Percentiles rank a stretch among this genome's conserved stretches.
Conservation (phyloP, 1,139 yeast genomes). For the Hemisphaericaspora subhashii region DNA sequence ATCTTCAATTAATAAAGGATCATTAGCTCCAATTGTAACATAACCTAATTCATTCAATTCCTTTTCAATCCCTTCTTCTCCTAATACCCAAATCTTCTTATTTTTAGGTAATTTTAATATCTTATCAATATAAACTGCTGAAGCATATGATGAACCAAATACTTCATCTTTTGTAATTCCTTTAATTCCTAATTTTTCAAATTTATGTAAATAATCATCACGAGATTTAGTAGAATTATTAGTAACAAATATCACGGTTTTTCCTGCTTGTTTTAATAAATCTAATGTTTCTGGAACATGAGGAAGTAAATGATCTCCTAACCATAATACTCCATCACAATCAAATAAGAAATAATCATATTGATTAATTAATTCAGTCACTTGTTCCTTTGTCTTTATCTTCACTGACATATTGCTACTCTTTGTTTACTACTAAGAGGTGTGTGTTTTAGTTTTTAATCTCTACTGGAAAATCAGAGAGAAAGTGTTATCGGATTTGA, state of each 20-base stretch:
- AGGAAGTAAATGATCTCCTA: slow-evolving; percentile 48
- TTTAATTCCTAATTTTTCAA: slow-evolving; percentile 67
- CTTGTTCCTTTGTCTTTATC: slow-evolving; percentile 19
- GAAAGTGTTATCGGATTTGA: too few species aligned
- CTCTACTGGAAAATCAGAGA: background rate
- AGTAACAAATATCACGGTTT: slow-evolving; percentile 83
- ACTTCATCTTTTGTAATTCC: slow-evolving; percentile 69
- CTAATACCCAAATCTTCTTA: slow-evolving; percentile 53
- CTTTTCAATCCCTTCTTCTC: slow-evolving; percentile 46
- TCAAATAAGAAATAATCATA: slow-evolving; percentile 47
- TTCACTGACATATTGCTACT: slow-evolving; percentile 26
- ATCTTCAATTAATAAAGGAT: slow-evolving; percentile 26
- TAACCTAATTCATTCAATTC: slow-evolving; percentile 46
- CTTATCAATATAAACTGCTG: slow-evolving; percentile 81
- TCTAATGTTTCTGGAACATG: slow-evolving; percentile 39
- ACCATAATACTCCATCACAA: slow-evolving; percentile 52
- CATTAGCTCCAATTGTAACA: slow-evolving; percentile 44
- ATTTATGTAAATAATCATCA: slow-evolving; percentile 70
- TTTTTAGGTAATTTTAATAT: slow-evolving; percentile 65
- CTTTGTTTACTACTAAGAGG: too few species aligned
- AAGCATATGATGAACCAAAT: slow-evolving; percentile 89
- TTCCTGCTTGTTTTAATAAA: slow-evolving; percentile 36
- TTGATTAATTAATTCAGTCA: slow-evolving; percentile 21
- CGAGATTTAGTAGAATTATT: slow-evolving; percentile 94
- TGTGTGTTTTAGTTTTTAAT: too few species aligned